These are phyloP conservation scores for Neofusicoccum parvum DNA, from an alignment of 2,329 filamentous ascomycete species.

Conservation along the genomic window DNA sequence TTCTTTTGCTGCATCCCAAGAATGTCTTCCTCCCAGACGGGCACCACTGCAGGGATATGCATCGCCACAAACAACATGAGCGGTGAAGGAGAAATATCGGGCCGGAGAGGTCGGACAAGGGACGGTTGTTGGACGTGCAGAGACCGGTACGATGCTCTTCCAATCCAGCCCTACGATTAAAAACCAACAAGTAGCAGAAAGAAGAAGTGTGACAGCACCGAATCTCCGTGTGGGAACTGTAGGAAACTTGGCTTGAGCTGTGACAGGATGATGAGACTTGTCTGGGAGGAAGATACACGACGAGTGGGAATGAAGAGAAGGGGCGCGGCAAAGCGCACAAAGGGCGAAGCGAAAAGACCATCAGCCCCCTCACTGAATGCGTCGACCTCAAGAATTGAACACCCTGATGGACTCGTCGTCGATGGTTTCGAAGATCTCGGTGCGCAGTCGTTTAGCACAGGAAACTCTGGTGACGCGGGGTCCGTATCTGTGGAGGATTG, in stretches of 20 bases:
- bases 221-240: neutral
- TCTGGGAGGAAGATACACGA: neutral
- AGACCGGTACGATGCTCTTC: neutral
- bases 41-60: neutral
- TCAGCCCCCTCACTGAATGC: neutral
- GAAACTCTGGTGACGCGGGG: neutral
- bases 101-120: neutral
- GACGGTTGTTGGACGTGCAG: conserved; percentile 1
- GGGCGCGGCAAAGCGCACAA: neutral
- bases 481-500: neutral
- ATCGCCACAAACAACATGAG: neutral
- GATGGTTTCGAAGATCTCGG: too few relatives aligned
- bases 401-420: too few relatives aligned
- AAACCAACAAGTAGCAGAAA: neutral
- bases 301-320: neutral
- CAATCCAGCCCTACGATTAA: neutral
- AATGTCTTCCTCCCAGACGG: neutral
- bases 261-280: neutral
- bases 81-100: neutral
- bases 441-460: neutral
- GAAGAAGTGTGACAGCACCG: neutral
- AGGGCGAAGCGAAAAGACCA: neutral
- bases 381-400: neutral
- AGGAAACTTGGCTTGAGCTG: neutral
- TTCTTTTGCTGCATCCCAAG: neutral